Evolutionary conservation across 2,329 filamentous ascomycete genomes (phyloP), one percentile per base, ranked within the genome.

Genomic region (Lithohypha guttulata): DNA sequence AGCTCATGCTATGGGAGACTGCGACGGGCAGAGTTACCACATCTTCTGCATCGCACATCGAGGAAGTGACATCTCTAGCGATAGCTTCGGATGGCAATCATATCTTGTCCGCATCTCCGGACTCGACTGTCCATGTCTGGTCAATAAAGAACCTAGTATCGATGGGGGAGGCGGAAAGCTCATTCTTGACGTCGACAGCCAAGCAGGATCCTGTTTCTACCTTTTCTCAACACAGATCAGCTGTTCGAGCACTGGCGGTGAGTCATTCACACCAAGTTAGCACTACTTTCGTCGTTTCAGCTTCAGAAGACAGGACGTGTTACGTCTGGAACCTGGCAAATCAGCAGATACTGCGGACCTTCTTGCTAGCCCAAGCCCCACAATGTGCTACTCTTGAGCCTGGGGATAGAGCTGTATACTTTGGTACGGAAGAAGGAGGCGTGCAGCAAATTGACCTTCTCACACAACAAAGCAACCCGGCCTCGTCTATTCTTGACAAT

Each of bases 41-140:
- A 30, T 65, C 63, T 10, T 59, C 63, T 4, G 60, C 62, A 15
- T 59, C 59, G 20, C 59, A 62, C 51, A 48, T 64, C 32, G 59
- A 64, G 44, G 58, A 63, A 3, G 77, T 96, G 19, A 86, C 83
- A 17, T 80, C 77, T 55, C 66, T 96, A 40, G 77, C 75, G 25
- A 70, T 79, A 18, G 75, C 79, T 53, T 73, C 78, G 8, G 81
- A 79, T 28, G 79, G 61, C 37, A 63, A 64, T 43, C 64, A 64
- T 45, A 59, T 67, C 43, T 49, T 67, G 14, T 67, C 64, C 11
- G 64, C 63, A 28, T 66, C 64, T 10, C 49, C 61, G 50, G 91
- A 98, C 64, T 83, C 86, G 36, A 93, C 84, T 58, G 72, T 95
- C 46, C 84, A 93, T 60, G 80, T 96, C 44, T 98, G 91, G 91